A percentile compares a stretch with the other conserved stretches of the same genome.
phyloP scores from a whole-genome alignment of 345 rosid species.

The Acer yangbiense region DNA sequence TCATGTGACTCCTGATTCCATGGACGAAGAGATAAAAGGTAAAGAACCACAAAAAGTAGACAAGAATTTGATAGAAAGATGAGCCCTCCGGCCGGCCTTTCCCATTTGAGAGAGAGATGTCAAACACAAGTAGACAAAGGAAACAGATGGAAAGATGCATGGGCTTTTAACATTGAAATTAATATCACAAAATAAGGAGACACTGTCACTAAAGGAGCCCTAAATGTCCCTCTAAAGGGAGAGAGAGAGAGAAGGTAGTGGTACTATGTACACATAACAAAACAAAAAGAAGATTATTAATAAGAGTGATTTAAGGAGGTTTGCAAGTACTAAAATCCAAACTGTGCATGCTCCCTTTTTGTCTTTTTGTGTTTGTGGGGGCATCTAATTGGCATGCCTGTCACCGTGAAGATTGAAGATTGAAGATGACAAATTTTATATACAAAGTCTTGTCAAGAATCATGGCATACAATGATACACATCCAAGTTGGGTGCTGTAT shows the following conservation, averaged over 20 bases:
- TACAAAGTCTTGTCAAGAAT: slow-evolving; percentile 26
- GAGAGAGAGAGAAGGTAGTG: not conserved
- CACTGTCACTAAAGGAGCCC: slow-evolving; percentile 18
- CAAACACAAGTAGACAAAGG: slow-evolving; percentile 44
- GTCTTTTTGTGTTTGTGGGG: slow-evolving; percentile 14
- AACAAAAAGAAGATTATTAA: not conserved
- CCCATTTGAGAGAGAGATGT: slow-evolving; percentile 39
- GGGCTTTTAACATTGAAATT: slow-evolving; percentile 27
- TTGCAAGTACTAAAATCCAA: slow-evolving; percentile 36
- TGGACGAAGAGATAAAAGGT: slow-evolving; percentile 23
- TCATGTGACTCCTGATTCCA: slow-evolving; percentile 42
- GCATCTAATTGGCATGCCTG: slow-evolving; percentile 12
- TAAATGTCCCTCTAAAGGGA: slow-evolving; percentile 10
- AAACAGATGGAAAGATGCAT: slow-evolving; percentile 11
- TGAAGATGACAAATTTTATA: not conserved
- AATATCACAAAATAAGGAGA: slow-evolving; percentile 19
- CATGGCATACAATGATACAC: not conserved
- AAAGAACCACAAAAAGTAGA: slow-evolving; percentile 15
- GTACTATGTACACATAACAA: not conserved
- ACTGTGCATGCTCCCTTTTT: not conserved
- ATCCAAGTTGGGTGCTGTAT: not conserved
- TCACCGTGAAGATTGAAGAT: not conserved
- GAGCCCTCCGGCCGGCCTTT: slow-evolving; percentile 2
- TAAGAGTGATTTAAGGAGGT: slow-evolving; percentile 27
- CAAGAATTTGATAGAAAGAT: slow-evolving; percentile 27